Base-by-base conservation (phyloP, 2,329 filamentous ascomycete genomes). In the Ramularia endophylla region DNA sequence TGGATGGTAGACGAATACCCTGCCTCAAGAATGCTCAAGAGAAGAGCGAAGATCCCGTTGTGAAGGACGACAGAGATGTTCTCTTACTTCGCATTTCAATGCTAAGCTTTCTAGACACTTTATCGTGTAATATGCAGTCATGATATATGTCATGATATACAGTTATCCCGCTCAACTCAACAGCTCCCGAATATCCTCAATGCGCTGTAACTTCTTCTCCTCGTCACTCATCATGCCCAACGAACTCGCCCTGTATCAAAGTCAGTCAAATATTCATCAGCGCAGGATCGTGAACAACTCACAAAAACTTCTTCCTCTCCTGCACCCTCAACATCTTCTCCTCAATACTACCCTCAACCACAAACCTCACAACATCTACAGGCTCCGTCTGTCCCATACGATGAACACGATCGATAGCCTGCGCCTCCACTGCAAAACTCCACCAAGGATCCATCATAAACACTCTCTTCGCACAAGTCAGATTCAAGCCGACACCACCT, bases 391-490 rank as follows among this genome's bases (percentile, higher is more conserved):
- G 92, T 0, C 92, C 92, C 86, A 98, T 95, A 7, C 92, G 80
- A 69, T 98, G 92, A 25, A 98, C 88, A 1, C 92, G 86, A 68
- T 98, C 92, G 58, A 98, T 97, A 7, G 92, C 92, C 65, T 98
- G 92, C 4, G 89, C 87, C 66, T 98, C 92, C 9, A 97, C 83
- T 0, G 92, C 89, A 65, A 90, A 98, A 60, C 86, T 94, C 92
- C 92, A 98, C 92, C 92, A 98, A 0, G 92, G 92, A 64, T 98
- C 92, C 92, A 98, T 97, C 85, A 98, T 94, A 68, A 84, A 98
- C 4, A 98, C 94, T 40, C 86, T 74, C 50, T 83, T 87, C 5
- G 92, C 92, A 52, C 81, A 82, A 0, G 90, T 97, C 47, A 98
- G 66, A 59, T 98, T 98, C 31, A 98, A 72, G 0, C 92, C 92